These are phyloP conservation scores for Zizania palustris DNA, from an alignment of 202 grass and related monocot species.

Conservation along the genomic window DNA sequence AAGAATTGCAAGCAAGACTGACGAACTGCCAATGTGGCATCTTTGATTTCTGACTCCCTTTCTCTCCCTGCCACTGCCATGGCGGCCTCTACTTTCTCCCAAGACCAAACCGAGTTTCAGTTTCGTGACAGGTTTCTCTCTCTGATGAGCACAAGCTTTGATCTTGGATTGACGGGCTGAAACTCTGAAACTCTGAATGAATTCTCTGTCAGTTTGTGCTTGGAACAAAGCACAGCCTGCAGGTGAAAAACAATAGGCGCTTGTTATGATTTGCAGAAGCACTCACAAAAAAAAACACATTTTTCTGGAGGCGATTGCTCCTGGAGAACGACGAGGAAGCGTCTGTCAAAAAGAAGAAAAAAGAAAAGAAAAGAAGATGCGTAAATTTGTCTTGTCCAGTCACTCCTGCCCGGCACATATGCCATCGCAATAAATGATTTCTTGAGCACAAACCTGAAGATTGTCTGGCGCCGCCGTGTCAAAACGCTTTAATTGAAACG, in stretches of 20 bases:
- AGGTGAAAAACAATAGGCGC: not conserved
- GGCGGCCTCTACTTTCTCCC: conserved; percentile 3
- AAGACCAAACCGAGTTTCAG: conserved; percentile 13
- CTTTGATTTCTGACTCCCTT: not conserved
- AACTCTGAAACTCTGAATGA: not conserved
- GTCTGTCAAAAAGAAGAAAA: conserved; percentile 2
- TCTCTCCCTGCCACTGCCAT: no score
- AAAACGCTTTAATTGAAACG: conserved; percentile 18
- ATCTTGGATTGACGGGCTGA: not conserved
- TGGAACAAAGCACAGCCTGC: not conserved
- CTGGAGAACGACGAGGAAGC: not conserved
- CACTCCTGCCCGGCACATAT: not conserved
- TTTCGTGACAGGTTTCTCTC: conserved; percentile 6
- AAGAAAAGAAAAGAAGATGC: conserved; percentile 1
- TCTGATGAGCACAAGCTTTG: not conserved
- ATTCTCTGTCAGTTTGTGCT: not conserved
- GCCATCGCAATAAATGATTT: conserved; percentile 16
- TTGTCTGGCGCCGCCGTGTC: not conserved
- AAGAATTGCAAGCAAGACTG: not conserved
- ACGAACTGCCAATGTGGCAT: not conserved
- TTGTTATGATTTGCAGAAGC: not conserved
- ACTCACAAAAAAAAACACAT: not conserved
- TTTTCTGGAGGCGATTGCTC: not conserved
- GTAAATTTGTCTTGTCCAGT: not conserved
- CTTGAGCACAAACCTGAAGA: conserved; percentile 29